These are phyloP conservation scores for Anthracocystis panici-leucophaei DNA, from an alignment of 1,284 basidiomycete species.

Conservation along the genomic window DNA sequence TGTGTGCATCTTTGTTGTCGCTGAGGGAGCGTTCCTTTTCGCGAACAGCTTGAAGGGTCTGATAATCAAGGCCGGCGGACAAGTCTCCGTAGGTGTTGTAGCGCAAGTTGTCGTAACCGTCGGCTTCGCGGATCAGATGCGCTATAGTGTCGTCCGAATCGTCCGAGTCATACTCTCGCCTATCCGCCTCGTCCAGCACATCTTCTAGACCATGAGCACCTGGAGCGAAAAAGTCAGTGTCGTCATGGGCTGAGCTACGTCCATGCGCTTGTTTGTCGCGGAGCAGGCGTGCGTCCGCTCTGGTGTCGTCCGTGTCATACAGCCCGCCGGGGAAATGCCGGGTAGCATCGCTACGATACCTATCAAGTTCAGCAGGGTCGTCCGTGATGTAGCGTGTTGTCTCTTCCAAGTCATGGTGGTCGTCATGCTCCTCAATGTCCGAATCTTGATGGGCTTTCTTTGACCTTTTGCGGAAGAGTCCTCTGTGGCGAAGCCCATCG, in stretches of 20 bases:
- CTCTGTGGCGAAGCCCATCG: constrained; percentile 22
- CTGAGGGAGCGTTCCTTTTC: constrained; percentile 20
- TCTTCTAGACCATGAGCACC: constrained; percentile 8
- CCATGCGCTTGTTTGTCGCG: constrained; percentile 4
- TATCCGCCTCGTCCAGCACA: constrained; percentile 2
- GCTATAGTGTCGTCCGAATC: constrained; percentile 47
- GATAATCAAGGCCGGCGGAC: constrained; percentile 33
- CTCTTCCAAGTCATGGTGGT: not conserved
- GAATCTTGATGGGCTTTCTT: constrained; percentile 11
- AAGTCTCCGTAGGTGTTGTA: constrained; percentile 24
- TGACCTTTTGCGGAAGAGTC: constrained; percentile 14
- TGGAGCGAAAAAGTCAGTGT: constrained; percentile 6
- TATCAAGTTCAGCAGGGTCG: constrained; percentile 9
- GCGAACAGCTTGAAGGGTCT: constrained; percentile 29
- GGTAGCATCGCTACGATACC: constrained; percentile 14
- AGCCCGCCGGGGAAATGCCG: constrained; percentile 46
- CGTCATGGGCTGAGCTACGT: not conserved
- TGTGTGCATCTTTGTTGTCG: constrained; percentile 28
- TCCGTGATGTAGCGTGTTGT: constrained; percentile 13
- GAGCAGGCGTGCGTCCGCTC: constrained; percentile 1
- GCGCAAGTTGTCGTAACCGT: constrained; percentile 44
- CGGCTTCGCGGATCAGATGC: constrained; percentile 39
- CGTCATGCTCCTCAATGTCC: constrained; percentile 18
- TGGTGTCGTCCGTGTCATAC: constrained; percentile 15
- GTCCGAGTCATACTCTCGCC: constrained; percentile 37